Evolutionary conservation across 805 yeast genomes (phyloP).

Genomic region (Wickerhamiella dianesei): DNA sequence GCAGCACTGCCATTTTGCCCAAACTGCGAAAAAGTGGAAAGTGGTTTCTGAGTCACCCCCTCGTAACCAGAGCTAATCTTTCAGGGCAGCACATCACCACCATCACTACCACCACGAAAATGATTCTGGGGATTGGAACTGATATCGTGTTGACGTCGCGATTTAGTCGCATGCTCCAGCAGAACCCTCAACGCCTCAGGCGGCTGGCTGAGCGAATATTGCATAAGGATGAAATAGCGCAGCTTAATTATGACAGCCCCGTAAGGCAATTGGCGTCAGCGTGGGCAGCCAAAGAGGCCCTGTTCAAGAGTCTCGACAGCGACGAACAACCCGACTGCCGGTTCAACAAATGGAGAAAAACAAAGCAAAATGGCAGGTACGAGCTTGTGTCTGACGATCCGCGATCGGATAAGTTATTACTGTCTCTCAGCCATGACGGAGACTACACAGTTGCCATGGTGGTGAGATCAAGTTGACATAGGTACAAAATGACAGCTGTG

Average conservation of each 20-base stretch:
- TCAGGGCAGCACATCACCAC: too few relatives aligned
- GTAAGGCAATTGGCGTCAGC: conserved; percentile 34
- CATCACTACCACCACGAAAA: conserved; percentile 1
- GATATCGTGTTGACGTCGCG: conserved; percentile 41
- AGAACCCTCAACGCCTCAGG: conserved; percentile 26
- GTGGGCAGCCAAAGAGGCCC: conserved; percentile 70
- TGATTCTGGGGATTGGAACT: conserved; percentile 39
- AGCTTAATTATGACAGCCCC: conserved; percentile 1
- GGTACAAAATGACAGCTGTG: background rate
- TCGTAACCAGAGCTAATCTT: too few relatives aligned
- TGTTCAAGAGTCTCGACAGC: conserved; percentile 44
- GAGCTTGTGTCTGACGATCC: conserved; percentile 14
- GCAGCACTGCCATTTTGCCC: conserved; percentile 7
- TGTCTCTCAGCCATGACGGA: conserved; percentile 54
- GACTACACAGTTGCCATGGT: conserved; percentile 37
- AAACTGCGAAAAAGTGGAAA: background rate
- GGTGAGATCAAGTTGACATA: background rate
- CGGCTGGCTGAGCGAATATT: conserved; percentile 37
- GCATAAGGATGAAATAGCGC: conserved; percentile 32
- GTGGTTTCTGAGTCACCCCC: background rate
- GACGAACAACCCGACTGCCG: conserved; percentile 38
- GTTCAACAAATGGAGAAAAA: conserved; percentile 37
- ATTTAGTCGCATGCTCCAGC: conserved; percentile 31
- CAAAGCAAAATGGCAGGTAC: conserved; percentile 7
- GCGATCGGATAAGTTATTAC: conserved; percentile 35